Percentiles rank a stretch among this genome's conserved stretches.
Evolutionary conservation across 2,329 filamentous ascomycete genomes (phyloP).

Genomic region (Botryosphaeria dothidea): DNA sequence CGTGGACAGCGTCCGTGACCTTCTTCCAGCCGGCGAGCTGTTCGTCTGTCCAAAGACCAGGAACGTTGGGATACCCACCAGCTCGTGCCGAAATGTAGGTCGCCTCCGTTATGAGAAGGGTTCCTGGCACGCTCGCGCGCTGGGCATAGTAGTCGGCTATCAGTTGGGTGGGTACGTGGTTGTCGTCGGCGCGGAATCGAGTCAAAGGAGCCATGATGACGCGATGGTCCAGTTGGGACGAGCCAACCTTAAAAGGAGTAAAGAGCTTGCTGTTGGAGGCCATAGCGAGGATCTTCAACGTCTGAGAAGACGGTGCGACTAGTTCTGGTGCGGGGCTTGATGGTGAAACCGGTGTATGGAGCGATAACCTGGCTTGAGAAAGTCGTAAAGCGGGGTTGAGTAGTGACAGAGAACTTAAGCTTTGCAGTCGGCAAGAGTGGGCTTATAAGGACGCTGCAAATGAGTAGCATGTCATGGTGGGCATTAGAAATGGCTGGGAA

Average conservation of each 20-base stretch:
- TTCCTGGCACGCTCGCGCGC: slow-evolving; percentile 32
- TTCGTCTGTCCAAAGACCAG: slow-evolving; percentile 36
- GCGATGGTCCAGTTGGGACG: slow-evolving; percentile 29
- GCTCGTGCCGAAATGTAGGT: slow-evolving; percentile 35
- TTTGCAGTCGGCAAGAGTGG: neutral
- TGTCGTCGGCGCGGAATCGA: slow-evolving; percentile 46
- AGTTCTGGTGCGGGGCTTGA: neutral
- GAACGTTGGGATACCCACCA: slow-evolving; percentile 29
- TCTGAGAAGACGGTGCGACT: neutral
- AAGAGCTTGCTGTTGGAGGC: slow-evolving; percentile 26
- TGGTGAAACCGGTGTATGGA: neutral
- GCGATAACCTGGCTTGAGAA: neutral
- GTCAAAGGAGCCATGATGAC: slow-evolving; percentile 33
- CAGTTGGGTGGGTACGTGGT: slow-evolving; percentile 48
- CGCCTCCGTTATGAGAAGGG: slow-evolving; percentile 35
- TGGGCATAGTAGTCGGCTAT: slow-evolving; percentile 39
- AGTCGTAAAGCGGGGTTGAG: neutral
- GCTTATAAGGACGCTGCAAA: neutral
- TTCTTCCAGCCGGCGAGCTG: slow-evolving; percentile 63
- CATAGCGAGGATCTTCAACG: neutral
- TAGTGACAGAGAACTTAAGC: neutral
- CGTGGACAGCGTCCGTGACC: slow-evolving; percentile 64
- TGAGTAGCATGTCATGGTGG: neutral
- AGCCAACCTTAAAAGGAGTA: slow-evolving; percentile 31
- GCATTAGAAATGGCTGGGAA: neutral